Conservation (phyloP, 2,329 filamentous ascomycete species). For the Helminthosporium solani region DNA sequence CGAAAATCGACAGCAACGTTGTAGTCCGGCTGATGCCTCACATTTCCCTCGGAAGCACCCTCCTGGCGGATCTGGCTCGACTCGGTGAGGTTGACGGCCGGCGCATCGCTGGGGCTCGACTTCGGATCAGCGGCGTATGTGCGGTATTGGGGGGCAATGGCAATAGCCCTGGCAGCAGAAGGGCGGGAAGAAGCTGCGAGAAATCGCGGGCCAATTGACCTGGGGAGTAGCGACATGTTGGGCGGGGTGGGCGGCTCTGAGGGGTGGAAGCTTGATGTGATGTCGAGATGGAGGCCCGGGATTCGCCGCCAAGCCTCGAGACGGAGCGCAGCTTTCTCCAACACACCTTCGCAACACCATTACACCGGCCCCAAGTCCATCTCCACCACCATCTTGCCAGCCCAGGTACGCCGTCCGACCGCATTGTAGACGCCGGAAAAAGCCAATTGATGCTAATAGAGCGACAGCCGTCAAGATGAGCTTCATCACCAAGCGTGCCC, state of each 20-base stretch:
- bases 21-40: slow-evolving; percentile 77
- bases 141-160: slow-evolving; percentile 29
- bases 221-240: slow-evolving; percentile 44
- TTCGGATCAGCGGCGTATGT: slow-evolving; percentile 35
- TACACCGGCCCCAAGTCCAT: slow-evolving; percentile 26
- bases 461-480: slow-evolving; percentile 70
- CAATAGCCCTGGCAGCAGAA: slow-evolving; percentile 21
- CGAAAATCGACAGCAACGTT: slow-evolving; percentile 78
- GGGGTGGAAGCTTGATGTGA: slow-evolving; percentile 16
- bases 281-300: slow-evolving; percentile 26
- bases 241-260: slow-evolving; percentile 17
- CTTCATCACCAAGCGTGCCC: slow-evolving; percentile 83
- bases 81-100: slow-evolving; percentile 39
- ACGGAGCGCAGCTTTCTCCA: slow-evolving; percentile 31
- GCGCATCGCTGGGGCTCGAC: slow-evolving; percentile 40
- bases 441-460: slow-evolving; percentile 42
- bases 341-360: slow-evolving; percentile 31
- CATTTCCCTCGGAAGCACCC: slow-evolving; percentile 51
- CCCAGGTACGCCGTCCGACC: slow-evolving; percentile 31
- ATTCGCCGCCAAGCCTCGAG: slow-evolving; percentile 25
- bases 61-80: slow-evolving; percentile 55
- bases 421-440: slow-evolving; percentile 9
- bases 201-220: slow-evolving; percentile 45
- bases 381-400: slow-evolving; percentile 40
- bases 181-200: slow-evolving; percentile 38